Percentiles rank a stretch among this genome's conserved stretches.
These are phyloP conservation scores for Corynespora cassiicola DNA, from an alignment of 2,329 filamentous ascomycete species.

Conservation along the genomic window DNA sequence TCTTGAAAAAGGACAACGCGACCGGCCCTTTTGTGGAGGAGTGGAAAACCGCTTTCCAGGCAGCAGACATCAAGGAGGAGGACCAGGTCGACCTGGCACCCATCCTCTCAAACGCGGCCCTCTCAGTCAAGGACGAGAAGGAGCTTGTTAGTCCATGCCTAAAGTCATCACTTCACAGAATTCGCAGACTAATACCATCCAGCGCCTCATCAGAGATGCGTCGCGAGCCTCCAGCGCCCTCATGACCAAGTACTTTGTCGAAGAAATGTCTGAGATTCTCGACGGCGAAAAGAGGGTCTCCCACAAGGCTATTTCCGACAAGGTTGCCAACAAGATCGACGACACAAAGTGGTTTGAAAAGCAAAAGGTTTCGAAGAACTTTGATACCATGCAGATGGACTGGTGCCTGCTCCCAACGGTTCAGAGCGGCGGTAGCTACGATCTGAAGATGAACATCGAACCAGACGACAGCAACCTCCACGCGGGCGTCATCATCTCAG, in stretches of 20 bases:
- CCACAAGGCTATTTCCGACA: slow-evolving; percentile 83
- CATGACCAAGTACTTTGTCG: slow-evolving; percentile 96
- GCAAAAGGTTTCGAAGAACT: slow-evolving; percentile 83
- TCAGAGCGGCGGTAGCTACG: slow-evolving; percentile 95
- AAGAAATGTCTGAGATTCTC: slow-evolving; percentile 95
- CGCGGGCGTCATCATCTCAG: slow-evolving; percentile 90
- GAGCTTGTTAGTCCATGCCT: slow-evolving; percentile 69
- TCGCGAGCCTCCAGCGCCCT: slow-evolving; percentile 92
- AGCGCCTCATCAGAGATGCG: slow-evolving; percentile 90
- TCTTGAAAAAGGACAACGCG: slow-evolving; percentile 83
- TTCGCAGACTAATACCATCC: too few species aligned
- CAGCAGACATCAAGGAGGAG: slow-evolving; percentile 77
- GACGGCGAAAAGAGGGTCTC: slow-evolving; percentile 98
- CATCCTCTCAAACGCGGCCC: slow-evolving; percentile 81
- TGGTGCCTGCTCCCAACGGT: slow-evolving; percentile 92
- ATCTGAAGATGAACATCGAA: slow-evolving; percentile 79
- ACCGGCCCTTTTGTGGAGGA: slow-evolving; percentile 92
- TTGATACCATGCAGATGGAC: slow-evolving; percentile 87
- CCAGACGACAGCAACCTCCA: slow-evolving; percentile 83
- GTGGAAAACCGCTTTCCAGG: slow-evolving; percentile 85
- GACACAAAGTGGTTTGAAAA: slow-evolving; percentile 92
- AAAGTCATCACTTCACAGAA: too few species aligned
- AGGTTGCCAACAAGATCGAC: slow-evolving; percentile 89
- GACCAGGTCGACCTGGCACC: slow-evolving; percentile 87
- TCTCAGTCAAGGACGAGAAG: slow-evolving; percentile 93